Percentiles rank a stretch among this genome's conserved stretches.
Conservation (phyloP, 192 early-diverging fungal species). For the Entomortierella lignicola region DNA sequence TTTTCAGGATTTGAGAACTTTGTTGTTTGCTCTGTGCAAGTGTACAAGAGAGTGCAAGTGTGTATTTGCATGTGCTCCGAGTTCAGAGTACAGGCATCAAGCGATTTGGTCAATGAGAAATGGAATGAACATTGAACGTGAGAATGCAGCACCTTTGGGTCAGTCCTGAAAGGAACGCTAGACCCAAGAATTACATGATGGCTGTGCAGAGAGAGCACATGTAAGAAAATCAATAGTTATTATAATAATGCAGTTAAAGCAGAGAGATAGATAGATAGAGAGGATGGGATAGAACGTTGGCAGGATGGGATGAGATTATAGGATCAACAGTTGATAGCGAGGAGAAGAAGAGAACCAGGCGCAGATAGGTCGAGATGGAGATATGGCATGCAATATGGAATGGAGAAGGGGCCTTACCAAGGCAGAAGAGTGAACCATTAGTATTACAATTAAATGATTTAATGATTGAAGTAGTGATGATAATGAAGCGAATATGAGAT, state of each 20-base stretch:
- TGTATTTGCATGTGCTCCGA: too few species aligned
- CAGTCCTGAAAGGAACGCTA: background rate
- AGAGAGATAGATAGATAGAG: constrained; percentile 7
- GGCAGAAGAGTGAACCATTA: background rate
- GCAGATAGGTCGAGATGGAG: background rate
- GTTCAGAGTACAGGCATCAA: too few species aligned
- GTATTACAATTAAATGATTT: background rate
- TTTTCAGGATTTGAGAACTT: too few species aligned
- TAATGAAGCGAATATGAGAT: background rate
- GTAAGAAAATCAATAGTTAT: background rate
- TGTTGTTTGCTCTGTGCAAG: too few species aligned
- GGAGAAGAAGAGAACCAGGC: background rate
- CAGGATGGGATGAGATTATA: background rate
- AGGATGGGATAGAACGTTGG: background rate
- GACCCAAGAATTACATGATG: background rate
- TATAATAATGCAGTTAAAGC: background rate
- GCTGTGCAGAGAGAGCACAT: background rate
- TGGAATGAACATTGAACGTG: background rate
- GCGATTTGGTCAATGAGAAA: background rate
- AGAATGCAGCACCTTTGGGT: background rate
- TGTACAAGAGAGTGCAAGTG: too few species aligned
- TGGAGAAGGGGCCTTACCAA: background rate
- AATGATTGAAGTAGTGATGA: background rate
- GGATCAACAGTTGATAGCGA: background rate
- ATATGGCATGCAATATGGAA: background rate